Conservation (phyloP, 2,329 filamentous ascomycete genomes). For the Colletotrichum musicola region DNA sequence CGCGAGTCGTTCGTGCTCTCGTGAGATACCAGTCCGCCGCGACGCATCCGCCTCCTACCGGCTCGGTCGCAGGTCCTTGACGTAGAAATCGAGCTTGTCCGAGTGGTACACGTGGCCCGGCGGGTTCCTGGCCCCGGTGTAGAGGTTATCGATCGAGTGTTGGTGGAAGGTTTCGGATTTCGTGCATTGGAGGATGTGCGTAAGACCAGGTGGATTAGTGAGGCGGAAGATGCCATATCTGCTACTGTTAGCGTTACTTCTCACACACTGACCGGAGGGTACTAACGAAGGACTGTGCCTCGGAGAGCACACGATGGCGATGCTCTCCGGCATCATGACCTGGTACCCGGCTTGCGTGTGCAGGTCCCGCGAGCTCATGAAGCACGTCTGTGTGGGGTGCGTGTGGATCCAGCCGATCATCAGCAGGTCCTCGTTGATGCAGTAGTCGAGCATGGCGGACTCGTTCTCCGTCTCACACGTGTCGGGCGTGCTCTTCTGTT, state of each 20-base stretch:
- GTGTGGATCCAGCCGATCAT: conserved; percentile 98
- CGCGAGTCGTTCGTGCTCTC: neutral
- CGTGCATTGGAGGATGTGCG: conserved; percentile 84
- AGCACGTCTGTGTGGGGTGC: conserved; percentile 95
- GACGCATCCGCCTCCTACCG: conserved; percentile 28
- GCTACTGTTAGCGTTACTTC: conserved; percentile 4
- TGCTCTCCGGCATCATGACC: conserved; percentile 94
- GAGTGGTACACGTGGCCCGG: conserved; percentile 78
- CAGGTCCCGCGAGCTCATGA: conserved; percentile 94
- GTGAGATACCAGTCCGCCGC: neutral
- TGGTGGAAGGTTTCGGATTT: conserved; percentile 88
- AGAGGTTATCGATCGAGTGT: conserved; percentile 75
- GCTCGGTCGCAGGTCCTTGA: conserved; percentile 65
- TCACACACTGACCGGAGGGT: neutral
- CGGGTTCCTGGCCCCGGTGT: conserved; percentile 78
- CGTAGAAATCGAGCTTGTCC: conserved; percentile 71
- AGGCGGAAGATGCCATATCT: conserved; percentile 94
- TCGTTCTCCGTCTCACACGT: conserved; percentile 97
- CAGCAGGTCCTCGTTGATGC: conserved; percentile 84
- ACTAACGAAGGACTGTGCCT: conserved; percentile 80
- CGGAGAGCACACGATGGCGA: conserved; percentile 96
- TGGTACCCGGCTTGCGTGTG: conserved; percentile 97
- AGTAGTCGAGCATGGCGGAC: conserved; percentile 87
- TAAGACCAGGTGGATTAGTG: conserved; percentile 91
- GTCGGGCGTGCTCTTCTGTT: conserved; percentile 89